Percentiles rank a stretch among this genome's conserved stretches.
Evolutionary conservation across 106 monocot species (phyloP).

Genomic region (Dendrobium catenatum): DNA sequence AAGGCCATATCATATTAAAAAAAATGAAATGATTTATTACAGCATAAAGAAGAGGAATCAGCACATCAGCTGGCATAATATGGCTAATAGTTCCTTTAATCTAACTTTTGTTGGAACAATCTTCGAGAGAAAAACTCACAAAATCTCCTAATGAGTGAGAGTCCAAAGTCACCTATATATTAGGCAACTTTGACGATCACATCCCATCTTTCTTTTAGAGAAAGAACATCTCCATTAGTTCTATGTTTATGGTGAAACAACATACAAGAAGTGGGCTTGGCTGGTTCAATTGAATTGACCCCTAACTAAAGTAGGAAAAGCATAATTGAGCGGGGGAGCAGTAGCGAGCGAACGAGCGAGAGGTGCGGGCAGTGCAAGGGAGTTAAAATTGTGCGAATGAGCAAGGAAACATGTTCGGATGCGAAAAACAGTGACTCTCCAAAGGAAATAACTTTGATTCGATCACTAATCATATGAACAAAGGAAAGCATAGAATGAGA

Average conservation of each 20-base stretch:
- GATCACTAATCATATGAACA: too few relatives aligned
- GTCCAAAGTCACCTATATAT: conserved; percentile 41
- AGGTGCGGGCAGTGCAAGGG: too few relatives aligned
- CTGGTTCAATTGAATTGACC: too few relatives aligned
- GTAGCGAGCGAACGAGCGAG: too few relatives aligned
- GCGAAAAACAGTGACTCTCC: neutral
- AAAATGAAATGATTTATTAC: neutral
- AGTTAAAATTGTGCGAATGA: too few relatives aligned
- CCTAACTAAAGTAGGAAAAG: too few relatives aligned
- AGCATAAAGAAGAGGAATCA: neutral
- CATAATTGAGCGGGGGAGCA: too few relatives aligned
- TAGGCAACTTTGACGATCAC: conserved; percentile 38
- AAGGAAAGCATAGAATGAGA: too few relatives aligned
- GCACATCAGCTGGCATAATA: neutral
- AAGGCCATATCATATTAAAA: neutral
- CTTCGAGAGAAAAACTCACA: neutral
- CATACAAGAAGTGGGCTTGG: neutral
- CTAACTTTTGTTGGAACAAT: neutral
- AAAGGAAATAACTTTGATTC: too few relatives aligned
- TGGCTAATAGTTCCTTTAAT: neutral
- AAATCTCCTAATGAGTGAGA: conserved; percentile 1
- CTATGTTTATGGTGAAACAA: conserved; percentile 16
- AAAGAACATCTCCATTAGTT: neutral
- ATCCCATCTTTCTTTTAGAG: conserved; percentile 11
- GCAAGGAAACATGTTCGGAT: neutral